A percentile compares a stretch with the other conserved stretches of the same genome.
These are phyloP conservation scores for Thielaviopsis populi DNA, from an alignment of 2,329 filamentous ascomycete species.

Conservation along the genomic window DNA sequence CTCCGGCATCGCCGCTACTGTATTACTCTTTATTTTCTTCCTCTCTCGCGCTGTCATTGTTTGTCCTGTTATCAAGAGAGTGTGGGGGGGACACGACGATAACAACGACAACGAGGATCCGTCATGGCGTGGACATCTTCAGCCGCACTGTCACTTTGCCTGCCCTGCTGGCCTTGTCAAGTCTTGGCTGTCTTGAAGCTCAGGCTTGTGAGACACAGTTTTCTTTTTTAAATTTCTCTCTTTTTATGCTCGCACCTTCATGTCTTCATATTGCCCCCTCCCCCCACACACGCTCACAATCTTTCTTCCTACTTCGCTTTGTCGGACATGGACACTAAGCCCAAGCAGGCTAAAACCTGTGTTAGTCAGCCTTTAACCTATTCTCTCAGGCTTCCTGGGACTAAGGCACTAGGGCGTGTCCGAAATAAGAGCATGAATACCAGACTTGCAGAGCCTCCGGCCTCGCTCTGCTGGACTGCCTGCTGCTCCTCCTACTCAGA, in stretches of 20 bases:
- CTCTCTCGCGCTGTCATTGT: not conserved
- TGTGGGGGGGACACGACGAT: not conserved
- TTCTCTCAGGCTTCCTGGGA: not conserved
- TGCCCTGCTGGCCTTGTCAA: too few relatives aligned
- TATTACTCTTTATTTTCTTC: too few relatives aligned
- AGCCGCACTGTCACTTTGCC: too few relatives aligned
- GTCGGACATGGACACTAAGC: not conserved
- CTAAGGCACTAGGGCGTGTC: not conserved
- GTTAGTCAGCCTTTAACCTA: not conserved
- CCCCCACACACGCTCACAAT: not conserved
- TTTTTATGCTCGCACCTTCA: not conserved
- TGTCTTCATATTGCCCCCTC: not conserved
- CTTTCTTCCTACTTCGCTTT: not conserved
- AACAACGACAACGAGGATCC: not conserved
- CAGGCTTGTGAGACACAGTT: too few relatives aligned
- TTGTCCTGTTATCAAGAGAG: not conserved
- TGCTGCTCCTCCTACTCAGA: not conserved
- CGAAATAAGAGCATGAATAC: not conserved
- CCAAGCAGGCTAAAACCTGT: conserved; percentile 1
- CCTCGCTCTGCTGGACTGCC: conserved; percentile 10
- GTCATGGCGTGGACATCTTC: not conserved
- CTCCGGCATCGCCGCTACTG: not conserved
- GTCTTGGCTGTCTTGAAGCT: too few relatives aligned
- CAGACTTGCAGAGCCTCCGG: conserved; percentile 5
- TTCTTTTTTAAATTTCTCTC: not conserved